phyloP scores from a whole-genome alignment of 2,329 filamentous ascomycete species.

The Botrytis aclada region DNA sequence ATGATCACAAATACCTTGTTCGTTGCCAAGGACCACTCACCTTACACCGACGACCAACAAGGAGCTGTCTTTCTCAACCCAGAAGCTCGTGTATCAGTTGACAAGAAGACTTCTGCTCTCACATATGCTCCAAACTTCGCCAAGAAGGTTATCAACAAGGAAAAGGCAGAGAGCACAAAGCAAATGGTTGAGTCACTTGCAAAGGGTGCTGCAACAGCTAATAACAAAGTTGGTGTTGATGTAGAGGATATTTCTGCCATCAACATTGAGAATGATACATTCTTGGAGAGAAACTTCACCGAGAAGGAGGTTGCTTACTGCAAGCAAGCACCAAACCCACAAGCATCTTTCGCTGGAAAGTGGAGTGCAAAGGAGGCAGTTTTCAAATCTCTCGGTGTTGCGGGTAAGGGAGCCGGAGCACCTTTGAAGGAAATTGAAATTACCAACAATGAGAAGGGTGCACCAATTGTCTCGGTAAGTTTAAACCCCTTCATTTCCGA shows the following conservation, averaged over 20 bases:
- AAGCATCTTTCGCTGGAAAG: slow-evolving; percentile 87
- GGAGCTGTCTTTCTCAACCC: slow-evolving; percentile 90
- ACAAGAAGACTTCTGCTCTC: slow-evolving; percentile 83
- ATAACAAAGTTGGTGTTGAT: slow-evolving; percentile 87
- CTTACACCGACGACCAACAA: slow-evolving; percentile 86
- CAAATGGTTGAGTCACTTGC: slow-evolving; percentile 77
- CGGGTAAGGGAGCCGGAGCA: slow-evolving; percentile 83
- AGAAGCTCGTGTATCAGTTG: slow-evolving; percentile 75
- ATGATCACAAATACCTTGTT: slow-evolving; percentile 98
- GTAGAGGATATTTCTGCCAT: slow-evolving; percentile 85
- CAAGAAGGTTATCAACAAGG: slow-evolving; percentile 59
- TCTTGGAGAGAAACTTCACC: slow-evolving; percentile 94
- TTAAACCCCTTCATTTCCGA: slow-evolving; percentile 3
- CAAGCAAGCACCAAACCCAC: slow-evolving; percentile 70
- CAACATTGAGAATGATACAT: slow-evolving; percentile 92
- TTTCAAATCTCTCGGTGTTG: slow-evolving; percentile 92
- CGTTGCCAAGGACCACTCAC: slow-evolving; percentile 87
- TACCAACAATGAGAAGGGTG: slow-evolving; percentile 72
- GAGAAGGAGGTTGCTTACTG: slow-evolving; percentile 82
- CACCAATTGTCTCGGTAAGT: slow-evolving; percentile 80
- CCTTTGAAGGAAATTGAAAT: slow-evolving; percentile 95
- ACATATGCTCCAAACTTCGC: slow-evolving; percentile 65
- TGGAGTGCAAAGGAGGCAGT: slow-evolving; percentile 99
- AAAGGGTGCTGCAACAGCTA: slow-evolving; percentile 55
- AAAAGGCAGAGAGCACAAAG: slow-evolving; percentile 53